These are phyloP conservation scores for Phytophthora aleatoria DNA, from an alignment of 352 stramenopile genomes.

Conservation along the genomic window DNA sequence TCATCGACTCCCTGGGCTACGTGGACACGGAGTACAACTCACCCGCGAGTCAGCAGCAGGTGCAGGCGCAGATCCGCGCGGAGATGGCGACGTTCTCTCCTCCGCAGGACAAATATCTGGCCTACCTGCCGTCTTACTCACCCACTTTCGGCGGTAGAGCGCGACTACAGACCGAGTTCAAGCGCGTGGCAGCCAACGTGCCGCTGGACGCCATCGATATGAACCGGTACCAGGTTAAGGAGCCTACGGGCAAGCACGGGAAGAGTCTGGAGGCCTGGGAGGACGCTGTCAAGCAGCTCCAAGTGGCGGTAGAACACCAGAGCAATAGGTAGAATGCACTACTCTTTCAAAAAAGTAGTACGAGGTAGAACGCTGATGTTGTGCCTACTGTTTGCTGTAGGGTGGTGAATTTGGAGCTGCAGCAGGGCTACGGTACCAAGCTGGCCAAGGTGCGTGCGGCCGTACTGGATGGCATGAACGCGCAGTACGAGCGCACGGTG, in stretches of 20 bases:
- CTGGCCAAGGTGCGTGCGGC: conserved; percentile 64
- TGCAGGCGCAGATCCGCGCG: conserved; percentile 70
- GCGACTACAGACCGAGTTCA: conserved; percentile 72
- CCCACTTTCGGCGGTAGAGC: conserved; percentile 56
- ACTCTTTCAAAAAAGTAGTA: conserved; percentile 15
- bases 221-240: conserved; percentile 67
- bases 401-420: conserved; percentile 77
- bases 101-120: conserved; percentile 53
- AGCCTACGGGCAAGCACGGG: conserved; percentile 45
- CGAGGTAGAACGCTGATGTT: conserved; percentile 10
- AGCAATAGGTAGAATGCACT: conserved; percentile 47
- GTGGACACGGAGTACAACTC: conserved; percentile 72
- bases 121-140: conserved; percentile 61
- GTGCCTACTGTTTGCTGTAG: conserved; percentile 15
- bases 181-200: conserved; percentile 69
- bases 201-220: conserved; percentile 74
- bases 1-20: conserved; percentile 81
- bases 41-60: conserved; percentile 46
- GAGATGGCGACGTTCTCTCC: conserved; percentile 77
- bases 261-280: conserved; percentile 61
- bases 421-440: conserved; percentile 76
- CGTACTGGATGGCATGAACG: conserved; percentile 69
- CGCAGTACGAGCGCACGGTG: conserved; percentile 55
- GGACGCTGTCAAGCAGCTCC: conserved; percentile 48
- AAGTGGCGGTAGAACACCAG: conserved; percentile 65